Evolutionary conservation across 441 rosid genomes (phyloP).

Genomic region (Eutrema salsugineum): DNA sequence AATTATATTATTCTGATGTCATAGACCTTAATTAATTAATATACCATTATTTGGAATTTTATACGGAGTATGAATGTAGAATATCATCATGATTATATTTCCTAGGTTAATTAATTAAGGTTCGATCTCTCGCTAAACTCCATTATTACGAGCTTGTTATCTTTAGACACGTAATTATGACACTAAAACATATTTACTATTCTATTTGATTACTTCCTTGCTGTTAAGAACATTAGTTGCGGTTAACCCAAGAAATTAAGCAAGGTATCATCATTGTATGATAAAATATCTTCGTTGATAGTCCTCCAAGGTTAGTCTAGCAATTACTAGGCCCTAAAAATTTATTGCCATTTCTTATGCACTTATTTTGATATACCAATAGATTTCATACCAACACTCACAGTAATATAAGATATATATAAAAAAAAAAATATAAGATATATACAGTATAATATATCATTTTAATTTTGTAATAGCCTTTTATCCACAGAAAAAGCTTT

Average conservation of each 20-base stretch:
- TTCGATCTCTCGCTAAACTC: slow-evolving; percentile 8
- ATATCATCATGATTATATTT: neutral
- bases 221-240: neutral
- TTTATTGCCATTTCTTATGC: neutral
- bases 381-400: neutral
- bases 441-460: too few species aligned
- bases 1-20: neutral
- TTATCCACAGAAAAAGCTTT: neutral
- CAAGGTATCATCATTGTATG: slow-evolving; percentile 9
- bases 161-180: slow-evolving; percentile 19
- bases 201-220: neutral
- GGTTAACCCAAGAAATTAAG: neutral
- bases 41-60: neutral
- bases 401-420: neutral
- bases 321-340: neutral
- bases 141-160: slow-evolving; percentile 14
- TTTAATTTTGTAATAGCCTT: too few species aligned
- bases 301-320: slow-evolving; percentile 5
- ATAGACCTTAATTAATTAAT: neutral
- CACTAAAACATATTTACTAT: slow-evolving; percentile 1
- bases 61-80: neutral
- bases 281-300: slow-evolving; percentile 3
- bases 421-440: neutral
- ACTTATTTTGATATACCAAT: neutral
- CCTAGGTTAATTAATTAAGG: slow-evolving; percentile 8